Evolutionary conservation across 1,284 basidiomycete species (phyloP).

Genomic region (Agaricales sp.): DNA sequence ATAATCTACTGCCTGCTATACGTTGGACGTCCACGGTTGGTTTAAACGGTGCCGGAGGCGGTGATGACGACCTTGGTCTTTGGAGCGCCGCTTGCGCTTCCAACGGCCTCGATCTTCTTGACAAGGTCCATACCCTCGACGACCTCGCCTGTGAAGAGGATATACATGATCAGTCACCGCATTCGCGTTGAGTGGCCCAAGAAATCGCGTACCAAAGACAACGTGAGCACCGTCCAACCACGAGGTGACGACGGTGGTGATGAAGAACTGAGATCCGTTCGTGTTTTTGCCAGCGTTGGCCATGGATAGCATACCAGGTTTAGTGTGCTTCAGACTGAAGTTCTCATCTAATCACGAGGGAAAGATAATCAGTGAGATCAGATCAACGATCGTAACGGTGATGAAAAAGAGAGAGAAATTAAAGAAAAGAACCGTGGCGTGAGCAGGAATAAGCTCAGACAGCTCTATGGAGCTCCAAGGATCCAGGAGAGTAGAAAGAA

Average conservation of each 20-base stretch:
- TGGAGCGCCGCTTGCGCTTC: conserved; percentile 45
- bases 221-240: conserved; percentile 80
- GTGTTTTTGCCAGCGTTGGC: conserved; percentile 53
- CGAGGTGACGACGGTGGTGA: conserved; percentile 71
- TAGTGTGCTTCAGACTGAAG: conserved; percentile 71
- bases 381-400: not conserved
- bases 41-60: conserved; percentile 41
- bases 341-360: conserved; percentile 60
- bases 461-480: not conserved
- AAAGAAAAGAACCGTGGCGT: not conserved
- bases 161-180: not conserved
- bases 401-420: not conserved
- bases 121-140: conserved; percentile 75
- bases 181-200: not conserved
- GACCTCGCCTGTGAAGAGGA: conserved; percentile 34
- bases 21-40: no score
- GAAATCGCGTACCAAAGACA: conserved; percentile 54
- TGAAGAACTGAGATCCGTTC: conserved; percentile 54
- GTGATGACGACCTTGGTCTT: conserved; percentile 49
- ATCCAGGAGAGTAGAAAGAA: not conserved
- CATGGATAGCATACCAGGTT: conserved; percentile 85
- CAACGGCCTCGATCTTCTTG: conserved; percentile 59
- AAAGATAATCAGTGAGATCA: conserved; percentile 1
- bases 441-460: not conserved
- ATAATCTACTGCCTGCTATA: no score